Evolutionary conservation across 345 rosid species (phyloP).

Genomic region (Bretschneidera sinensis): DNA sequence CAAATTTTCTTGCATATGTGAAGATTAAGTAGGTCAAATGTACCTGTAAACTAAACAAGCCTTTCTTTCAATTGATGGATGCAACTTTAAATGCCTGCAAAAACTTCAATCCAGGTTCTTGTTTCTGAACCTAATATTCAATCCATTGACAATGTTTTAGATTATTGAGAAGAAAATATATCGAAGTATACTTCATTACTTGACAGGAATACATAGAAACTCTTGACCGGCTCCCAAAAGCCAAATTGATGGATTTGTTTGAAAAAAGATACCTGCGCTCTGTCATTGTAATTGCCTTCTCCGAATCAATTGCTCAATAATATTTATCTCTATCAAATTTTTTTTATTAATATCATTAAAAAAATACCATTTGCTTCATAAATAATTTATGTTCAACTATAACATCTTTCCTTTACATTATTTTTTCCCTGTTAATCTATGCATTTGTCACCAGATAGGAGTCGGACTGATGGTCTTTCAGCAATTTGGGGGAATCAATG

Average conservation of each 20-base stretch:
- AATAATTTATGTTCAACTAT: no score
- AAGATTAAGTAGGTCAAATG: no score
- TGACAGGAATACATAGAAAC: conserved; percentile 78
- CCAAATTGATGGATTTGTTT: conserved; percentile 61
- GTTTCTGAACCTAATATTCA: not conserved
- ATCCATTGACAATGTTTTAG: not conserved
- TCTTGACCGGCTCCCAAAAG: conserved; percentile 65
- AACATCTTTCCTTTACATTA: no score
- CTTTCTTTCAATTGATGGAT: no score
- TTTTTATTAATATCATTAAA: not conserved
- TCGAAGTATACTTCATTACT: conserved; percentile 3
- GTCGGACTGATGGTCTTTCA: conserved; percentile 88
- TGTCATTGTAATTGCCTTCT: conserved; percentile 48
- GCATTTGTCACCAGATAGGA: conserved; percentile 57
- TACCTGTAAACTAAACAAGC: no score
- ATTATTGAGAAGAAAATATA: not conserved
- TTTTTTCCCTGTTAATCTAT: not conserved
- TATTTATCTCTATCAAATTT: not conserved
- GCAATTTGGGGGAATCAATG: conserved; percentile 94
- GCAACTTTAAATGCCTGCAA: conserved; percentile 24
- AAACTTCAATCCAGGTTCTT: conserved; percentile 74
- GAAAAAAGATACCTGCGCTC: conserved; percentile 69
- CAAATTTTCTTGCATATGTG: no score
- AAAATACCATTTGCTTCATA: not conserved
- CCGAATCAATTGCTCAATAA: not conserved